A percentile compares a stretch with the other conserved stretches of the same genome.
Conservation (phyloP, 805 yeast species). For the Kregervanrija delftensis region DNA sequence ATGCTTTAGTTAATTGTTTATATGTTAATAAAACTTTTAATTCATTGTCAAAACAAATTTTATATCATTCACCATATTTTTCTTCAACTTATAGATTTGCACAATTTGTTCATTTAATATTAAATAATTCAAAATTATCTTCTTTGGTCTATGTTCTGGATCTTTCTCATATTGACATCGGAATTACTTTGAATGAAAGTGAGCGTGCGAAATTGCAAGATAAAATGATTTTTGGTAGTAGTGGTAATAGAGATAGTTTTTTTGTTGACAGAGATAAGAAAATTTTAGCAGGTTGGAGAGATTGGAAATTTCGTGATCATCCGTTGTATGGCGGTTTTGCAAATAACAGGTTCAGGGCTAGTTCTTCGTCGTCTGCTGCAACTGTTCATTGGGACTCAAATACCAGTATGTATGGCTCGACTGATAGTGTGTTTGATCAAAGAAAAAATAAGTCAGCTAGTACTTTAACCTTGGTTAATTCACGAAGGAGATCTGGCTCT, state of each 20-base stretch:
- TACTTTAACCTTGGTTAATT: neutral
- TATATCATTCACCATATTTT: constrained; percentile 50
- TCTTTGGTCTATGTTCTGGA: constrained; percentile 49
- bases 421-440: constrained; percentile 1
- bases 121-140: constrained; percentile 51
- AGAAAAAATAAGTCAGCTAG: neutral
- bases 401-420: neutral
- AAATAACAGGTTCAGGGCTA: constrained; percentile 5
- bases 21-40: constrained; percentile 47
- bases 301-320: constrained; percentile 76
- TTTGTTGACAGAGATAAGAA: constrained; percentile 11
- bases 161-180: constrained; percentile 42
- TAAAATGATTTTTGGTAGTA: constrained; percentile 12
- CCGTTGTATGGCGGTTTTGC: constrained; percentile 42
- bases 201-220: constrained; percentile 14
- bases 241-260: constrained; percentile 4
- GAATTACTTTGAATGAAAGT: constrained; percentile 24
- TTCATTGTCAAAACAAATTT: constrained; percentile 41
- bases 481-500: constrained; percentile 2
- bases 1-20: constrained; percentile 37
- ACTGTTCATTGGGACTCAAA: neutral
- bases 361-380: constrained; percentile 2
- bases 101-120: constrained; percentile 67
- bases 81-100: constrained; percentile 74
- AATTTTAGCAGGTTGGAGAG: constrained; percentile 82